Evolutionary conservation across 1,284 basidiomycete species (phyloP).

Genomic region (Melampsora medusae): DNA sequence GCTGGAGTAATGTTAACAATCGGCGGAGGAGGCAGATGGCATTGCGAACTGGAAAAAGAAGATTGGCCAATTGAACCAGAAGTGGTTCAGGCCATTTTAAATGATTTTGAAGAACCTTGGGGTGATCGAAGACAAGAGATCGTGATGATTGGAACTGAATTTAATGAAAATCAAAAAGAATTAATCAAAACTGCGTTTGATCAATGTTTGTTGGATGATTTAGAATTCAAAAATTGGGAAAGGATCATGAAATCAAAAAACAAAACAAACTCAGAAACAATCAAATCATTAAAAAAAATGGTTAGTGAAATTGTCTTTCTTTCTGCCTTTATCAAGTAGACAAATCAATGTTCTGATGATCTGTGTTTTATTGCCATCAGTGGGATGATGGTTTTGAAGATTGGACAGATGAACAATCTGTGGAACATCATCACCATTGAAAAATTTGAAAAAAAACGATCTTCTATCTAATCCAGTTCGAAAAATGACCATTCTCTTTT

Average conservation of each 20-base stretch:
- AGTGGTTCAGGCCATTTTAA: slow-evolving; percentile 55
- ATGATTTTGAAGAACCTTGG: slow-evolving; percentile 57
- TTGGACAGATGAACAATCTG: slow-evolving; percentile 50
- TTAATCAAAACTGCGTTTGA: slow-evolving; percentile 55
- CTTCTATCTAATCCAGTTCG: too few relatives aligned
- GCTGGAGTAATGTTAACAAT: slow-evolving; percentile 58
- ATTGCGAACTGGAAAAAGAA: slow-evolving; percentile 54
- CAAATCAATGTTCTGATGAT: neutral
- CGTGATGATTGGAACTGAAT: slow-evolving; percentile 56
- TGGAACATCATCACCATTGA: too few relatives aligned
- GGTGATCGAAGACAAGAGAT: slow-evolving; percentile 59
- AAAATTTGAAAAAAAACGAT: too few relatives aligned
- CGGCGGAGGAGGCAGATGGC: slow-evolving; percentile 56
- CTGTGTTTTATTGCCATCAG: neutral
- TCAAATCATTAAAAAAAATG: slow-evolving; percentile 55
- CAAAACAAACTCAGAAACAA: slow-evolving; percentile 52
- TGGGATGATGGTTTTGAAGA: slow-evolving; percentile 54
- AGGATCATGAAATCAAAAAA: slow-evolving; percentile 55
- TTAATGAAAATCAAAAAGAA: slow-evolving; percentile 52
- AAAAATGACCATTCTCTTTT: too few relatives aligned
- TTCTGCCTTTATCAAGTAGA: neutral
- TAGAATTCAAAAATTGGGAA: slow-evolving; percentile 56
- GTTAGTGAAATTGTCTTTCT: neutral
- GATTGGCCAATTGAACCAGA: slow-evolving; percentile 57
- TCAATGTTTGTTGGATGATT: slow-evolving; percentile 54